A percentile compares a stretch with the other conserved stretches of the same genome.
phyloP scores from a whole-genome alignment of 805 yeast genomes.

The Phaffomyces antillensis region DNA sequence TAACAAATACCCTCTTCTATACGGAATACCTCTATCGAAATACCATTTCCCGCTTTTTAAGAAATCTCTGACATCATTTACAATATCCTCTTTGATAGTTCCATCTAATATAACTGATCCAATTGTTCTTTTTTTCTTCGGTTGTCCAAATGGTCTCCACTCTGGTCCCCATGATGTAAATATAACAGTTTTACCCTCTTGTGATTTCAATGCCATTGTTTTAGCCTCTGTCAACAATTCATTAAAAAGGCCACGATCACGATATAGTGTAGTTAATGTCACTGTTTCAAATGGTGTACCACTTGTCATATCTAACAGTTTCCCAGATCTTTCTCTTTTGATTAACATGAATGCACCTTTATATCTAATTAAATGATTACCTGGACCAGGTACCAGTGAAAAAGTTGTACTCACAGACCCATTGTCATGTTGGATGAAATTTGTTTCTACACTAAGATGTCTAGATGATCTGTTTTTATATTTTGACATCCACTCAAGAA shows the following conservation, averaged over 20 bases:
- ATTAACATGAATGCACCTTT: conserved; percentile 84
- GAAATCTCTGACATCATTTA: conserved; percentile 75
- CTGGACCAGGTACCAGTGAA: conserved; percentile 95
- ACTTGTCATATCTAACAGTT: conserved; percentile 78
- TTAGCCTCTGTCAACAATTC: conserved; percentile 81
- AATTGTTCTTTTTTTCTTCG: conserved; percentile 76
- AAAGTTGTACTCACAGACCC: conserved; percentile 86
- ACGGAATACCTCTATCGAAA: conserved; percentile 93
- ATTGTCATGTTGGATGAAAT: conserved; percentile 80
- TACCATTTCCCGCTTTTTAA: conserved; percentile 83
- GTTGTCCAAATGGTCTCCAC: conserved; percentile 97
- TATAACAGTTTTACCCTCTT: conserved; percentile 90
- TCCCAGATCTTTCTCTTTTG: conserved; percentile 84
- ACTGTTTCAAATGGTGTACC: conserved; percentile 97
- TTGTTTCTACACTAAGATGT: conserved; percentile 87
- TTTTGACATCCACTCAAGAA: conserved; percentile 91
- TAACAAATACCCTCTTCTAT: conserved; percentile 85
- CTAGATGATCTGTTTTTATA: conserved; percentile 69
- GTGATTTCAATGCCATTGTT: conserved; percentile 65
- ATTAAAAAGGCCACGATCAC: conserved; percentile 66
- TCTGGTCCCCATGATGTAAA: conserved; percentile 97
- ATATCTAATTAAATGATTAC: conserved; percentile 81
- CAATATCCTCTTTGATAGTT: conserved; percentile 59
- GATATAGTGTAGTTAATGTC: conserved; percentile 81
- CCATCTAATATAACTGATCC: conserved; percentile 82